Conservation (phyloP, 192 early-diverging fungal species). For the Phlyctochytrium bullatum region DNA sequence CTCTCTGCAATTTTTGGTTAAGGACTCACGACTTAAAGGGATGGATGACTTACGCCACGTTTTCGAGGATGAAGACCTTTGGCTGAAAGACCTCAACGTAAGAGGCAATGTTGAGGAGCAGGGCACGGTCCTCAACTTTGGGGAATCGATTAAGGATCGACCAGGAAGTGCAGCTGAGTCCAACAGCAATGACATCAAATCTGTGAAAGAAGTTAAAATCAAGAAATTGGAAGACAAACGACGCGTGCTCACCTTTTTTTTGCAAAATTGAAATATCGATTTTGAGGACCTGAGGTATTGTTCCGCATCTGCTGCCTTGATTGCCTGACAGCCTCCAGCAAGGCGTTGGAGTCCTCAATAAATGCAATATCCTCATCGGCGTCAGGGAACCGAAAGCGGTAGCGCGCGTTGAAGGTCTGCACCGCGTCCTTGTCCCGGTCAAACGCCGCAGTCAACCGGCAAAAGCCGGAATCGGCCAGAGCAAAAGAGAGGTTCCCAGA, state of each 20-base stretch:
- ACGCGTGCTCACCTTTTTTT: not conserved
- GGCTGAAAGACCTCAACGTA: not conserved
- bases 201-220: not conserved
- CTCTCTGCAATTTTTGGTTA: not conserved
- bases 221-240: not conserved
- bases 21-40: not conserved
- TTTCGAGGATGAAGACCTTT: not conserved
- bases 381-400: not conserved
- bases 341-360: not conserved
- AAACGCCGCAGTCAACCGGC: not conserved
- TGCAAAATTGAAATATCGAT: no score
- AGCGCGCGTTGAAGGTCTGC: not conserved
- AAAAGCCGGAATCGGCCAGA: not conserved
- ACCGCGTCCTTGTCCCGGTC: not conserved
- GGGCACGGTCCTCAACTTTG: not conserved
- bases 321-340: not conserved
- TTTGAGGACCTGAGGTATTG: no score
- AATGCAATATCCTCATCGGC: not conserved
- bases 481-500: not conserved
- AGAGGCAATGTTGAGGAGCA: not conserved
- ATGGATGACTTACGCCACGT: not conserved
- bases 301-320: not conserved
- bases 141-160: not conserved
- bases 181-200: not conserved
- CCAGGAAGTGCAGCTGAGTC: not conserved